Evolutionary conservation across 371 early-diverging fungal species (phyloP), one percentile per base, ranked within the genome.

Genomic region (Gilbertella persicaria): DNA sequence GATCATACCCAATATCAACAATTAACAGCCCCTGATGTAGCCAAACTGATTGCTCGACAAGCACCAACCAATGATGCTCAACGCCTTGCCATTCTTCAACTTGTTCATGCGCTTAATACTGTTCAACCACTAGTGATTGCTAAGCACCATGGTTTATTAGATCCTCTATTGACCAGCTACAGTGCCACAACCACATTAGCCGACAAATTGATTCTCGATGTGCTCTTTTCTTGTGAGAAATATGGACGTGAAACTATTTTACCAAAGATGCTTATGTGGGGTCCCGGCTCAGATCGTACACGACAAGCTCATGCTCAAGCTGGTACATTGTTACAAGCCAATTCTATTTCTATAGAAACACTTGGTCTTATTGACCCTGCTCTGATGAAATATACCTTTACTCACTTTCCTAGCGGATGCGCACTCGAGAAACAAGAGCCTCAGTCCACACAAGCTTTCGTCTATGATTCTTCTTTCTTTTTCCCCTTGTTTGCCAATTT

Each of bases 401-500:
- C 78, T 1, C 77, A 79, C 53, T 85, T 86, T 46, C 81, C 84
- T 16, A 23, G 75, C 2, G 68, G 76, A 20, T 35, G 43, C 7
- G 33, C 58, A 12, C 37, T 69, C 20, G 45, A 38, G 35, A 26
- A n/a, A 5, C 9, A 16, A 17, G 36, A 28, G 7, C 14, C 20
- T 9, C 33, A 47, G 12, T 16, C 13, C 23, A 8, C 10, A 4
- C 10, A 33, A 24, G 3, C 20, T 4, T 43, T 19, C 16, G 7
- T 64, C 10, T 93, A 92, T 52, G 91, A 91, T 57, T 78, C 83
- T 26, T 64, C 73, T 5, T 93, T 89, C 63, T 77, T 91, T 53
- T 58, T 90, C 19, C 89, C 92, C 1, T 65, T 91, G 13, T 80
- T 89, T 63, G 83, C 85, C 0, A 82, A 78, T 10, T 55, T 75